Evolutionary conservation across 306 rosid species (phyloP), one percentile per base, ranked within the genome.

Genomic region (Nissolia schottii): DNA sequence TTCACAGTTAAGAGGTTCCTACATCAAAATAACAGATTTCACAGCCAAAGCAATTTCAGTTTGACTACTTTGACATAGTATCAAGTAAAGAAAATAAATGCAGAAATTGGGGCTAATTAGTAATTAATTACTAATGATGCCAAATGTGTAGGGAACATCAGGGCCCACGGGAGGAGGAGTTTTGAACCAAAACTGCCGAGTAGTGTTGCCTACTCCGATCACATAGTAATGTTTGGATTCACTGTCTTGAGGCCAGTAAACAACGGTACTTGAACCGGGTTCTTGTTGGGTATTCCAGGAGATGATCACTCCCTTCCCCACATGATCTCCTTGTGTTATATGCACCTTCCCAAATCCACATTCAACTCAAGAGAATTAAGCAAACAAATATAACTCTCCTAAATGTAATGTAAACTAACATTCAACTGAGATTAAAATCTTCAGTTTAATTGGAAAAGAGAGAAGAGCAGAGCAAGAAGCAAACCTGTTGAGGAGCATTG

Each of bases 401-500:
- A 35, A 62, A 35, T 5, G 31, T 22, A 24, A 53, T 7, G 19
- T 43, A 1, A 1, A 2, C 5, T 14, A 7, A 43, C 19, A 43
- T 19, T 43, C 18, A 43, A 43, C 50, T 43, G 19, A 14, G 57
- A 5, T 20, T 35, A 2, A 32, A 61, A 11, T 18, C 20, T 0
- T 1, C 27, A 24, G 19, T 10, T 56, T 22, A 25, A n/a, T n/a
- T n/a, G n/a, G n/a, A n/a, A n/a, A n/a, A n/a, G n/a, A n/a, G n/a
- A n/a, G n/a, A n/a, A n/a, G n/a, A n/a, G n/a, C n/a, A n/a, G n/a
- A n/a, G n/a, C n/a, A n/a, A n/a, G n/a, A n/a, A n/a, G n/a, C n/a
- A n/a, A n/a, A 86, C 94, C 81, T 91, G 97, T 76, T 86, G 92
- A 54, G 97, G 97, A 58, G 95, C 92, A 60, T 88, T 88, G 51